These are phyloP conservation scores for Arachis hypogaea DNA, from an alignment of 306 rosid species.

Conservation along the genomic window DNA sequence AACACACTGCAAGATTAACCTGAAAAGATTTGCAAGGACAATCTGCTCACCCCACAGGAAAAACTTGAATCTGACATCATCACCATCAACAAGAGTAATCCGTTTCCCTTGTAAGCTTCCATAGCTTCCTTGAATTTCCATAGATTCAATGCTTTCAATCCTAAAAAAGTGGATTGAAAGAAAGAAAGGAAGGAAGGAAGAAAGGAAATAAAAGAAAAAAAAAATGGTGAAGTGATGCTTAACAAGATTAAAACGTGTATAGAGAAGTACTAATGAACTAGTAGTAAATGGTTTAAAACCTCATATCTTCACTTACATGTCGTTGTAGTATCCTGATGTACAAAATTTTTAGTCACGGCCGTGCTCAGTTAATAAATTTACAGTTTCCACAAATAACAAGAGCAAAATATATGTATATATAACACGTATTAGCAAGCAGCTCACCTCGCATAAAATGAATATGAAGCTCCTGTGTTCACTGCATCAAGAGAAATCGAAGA, in stretches of 20 bases:
- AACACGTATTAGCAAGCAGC: conserved; percentile 17
- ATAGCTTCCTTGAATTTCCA: conserved; percentile 59
- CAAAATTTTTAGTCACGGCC: conserved; percentile 1
- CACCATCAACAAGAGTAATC: conserved; percentile 76
- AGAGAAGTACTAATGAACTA: conserved; percentile 3
- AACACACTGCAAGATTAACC: conserved; percentile 54
- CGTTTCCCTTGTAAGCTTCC: conserved; percentile 59
- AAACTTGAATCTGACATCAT: conserved; percentile 62
- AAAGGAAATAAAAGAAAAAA: conserved; percentile 26
- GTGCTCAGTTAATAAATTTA: conserved; percentile 10
- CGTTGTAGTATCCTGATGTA: conserved; percentile 16
- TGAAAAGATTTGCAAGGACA: conserved; percentile 78
- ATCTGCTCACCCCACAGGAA: conserved; percentile 89
- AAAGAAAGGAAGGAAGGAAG: too few species aligned
- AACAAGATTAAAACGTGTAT: conserved; percentile 17
- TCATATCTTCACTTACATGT: conserved; percentile 13
- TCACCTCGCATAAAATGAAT: conserved; percentile 83
- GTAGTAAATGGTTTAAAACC: conserved; percentile 14
- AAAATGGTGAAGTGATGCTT: conserved; percentile 25
- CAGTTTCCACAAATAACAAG: conserved; percentile 17
- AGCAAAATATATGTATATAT: not conserved
- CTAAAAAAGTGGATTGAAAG: conserved; percentile 37
- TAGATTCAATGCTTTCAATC: conserved; percentile 72
- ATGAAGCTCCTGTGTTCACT: conserved; percentile 54
- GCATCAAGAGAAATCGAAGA: conserved; percentile 73